Base-by-base conservation (phyloP, 495 filamentous ascomycete species). In the Neurospora tetraspora region DNA sequence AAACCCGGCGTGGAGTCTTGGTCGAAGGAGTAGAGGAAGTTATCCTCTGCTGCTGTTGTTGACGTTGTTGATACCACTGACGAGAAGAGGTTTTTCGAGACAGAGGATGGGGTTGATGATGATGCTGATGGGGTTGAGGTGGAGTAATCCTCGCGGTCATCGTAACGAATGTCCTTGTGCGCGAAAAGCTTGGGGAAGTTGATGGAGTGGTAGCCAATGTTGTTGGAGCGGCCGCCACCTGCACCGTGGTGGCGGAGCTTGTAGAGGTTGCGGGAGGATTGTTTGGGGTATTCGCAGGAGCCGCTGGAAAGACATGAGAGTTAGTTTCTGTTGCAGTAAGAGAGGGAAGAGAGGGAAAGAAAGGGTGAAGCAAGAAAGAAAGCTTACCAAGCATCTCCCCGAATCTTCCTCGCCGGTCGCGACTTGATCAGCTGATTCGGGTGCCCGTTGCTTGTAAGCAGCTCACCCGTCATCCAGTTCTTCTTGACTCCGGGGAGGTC, bases 11-110 rank as follows among this genome's bases (percentile, higher is more conserved):
- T 80, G 45, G 84, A 81, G 68, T 73, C 39, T 27, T 80, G 76
- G 78, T 85, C 84, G 75, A 83, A 85, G 77, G 78, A 81, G 73
- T 85, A 85, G 7, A 85, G 72, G 71, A 82, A 73, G 70, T 81
- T 80, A 73, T 84, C 83, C 36, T 78, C 74, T 74, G 71, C 77
- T 74, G 23, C 69, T 68, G 68, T 23, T 16, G 31, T 34, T 31
- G 31, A 4, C 5, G 31, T 34, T 34, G 31, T 4, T 34, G 31
- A 34, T 34, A 34, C 4, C 31, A 53, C 23, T 1, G 79, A 73
- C 4, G 81, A 65, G 18, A 77, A 74, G n/a, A 81, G 78, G 36
- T 78, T 71, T 40, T 80, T 72, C 10, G 79, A 78, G 36, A 72
- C 72, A 20, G 80, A 79, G 71, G 71, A 34, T 34, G 4, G 31